Percentiles rank a stretch among this genome's conserved stretches.
Conservation (phyloP, 176 grass and related monocot species). For the sorghum (Sorghum bicolor) region Sorghum_bicolor_NCBIv3 NC_012870.2:10394501-10395000, state of each 20-base stretch:
- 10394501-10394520: constrained; percentile 39
- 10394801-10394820: not conserved
- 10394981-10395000: constrained; percentile 50
- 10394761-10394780: constrained; percentile 45
- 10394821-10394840: constrained; percentile 4
- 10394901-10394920: constrained; percentile 39
- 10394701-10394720: constrained; percentile 44
- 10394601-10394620: not conserved
- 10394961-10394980: constrained; percentile 49
- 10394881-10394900: constrained; percentile 32
- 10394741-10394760: constrained; percentile 45
- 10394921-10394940: constrained; percentile 42
- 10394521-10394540: constrained; percentile 34
- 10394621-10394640: not conserved
- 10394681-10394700: constrained; percentile 14
- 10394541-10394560: constrained; percentile 38
- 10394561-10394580: constrained; percentile 25
- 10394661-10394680: not conserved
- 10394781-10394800: constrained; percentile 46
- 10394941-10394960: constrained; percentile 49
- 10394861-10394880: not conserved
- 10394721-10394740: constrained; percentile 49
- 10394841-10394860: constrained; percentile 14
- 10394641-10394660: not conserved
- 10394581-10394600: not conserved